Percentiles rank a stretch among this genome's conserved stretches.
Evolutionary conservation across 192 early-diverging fungal genomes (phyloP).

Genomic region (Entomortierella lignicola): DNA sequence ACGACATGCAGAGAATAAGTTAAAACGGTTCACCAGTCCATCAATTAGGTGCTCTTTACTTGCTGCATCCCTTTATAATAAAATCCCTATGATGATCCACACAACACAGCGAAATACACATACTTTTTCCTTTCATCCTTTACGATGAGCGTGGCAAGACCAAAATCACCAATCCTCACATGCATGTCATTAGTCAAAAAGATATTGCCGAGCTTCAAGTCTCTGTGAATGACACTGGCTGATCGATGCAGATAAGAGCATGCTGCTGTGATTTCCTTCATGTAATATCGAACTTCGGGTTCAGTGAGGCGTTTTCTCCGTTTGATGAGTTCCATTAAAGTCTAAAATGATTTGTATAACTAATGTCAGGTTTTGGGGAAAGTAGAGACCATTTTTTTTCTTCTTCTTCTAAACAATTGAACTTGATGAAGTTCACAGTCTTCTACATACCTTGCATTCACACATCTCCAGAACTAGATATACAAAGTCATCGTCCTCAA

Average conservation of each 20-base stretch:
- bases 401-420: too few species aligned
- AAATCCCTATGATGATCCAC: too few species aligned
- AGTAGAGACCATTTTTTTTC: too few species aligned
- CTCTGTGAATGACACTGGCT: slow-evolving; percentile 86
- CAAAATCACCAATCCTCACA: slow-evolving; percentile 96
- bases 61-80: too few species aligned
- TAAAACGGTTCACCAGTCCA: too few species aligned
- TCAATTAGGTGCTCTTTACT: too few species aligned
- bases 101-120: neutral
- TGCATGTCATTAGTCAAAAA: slow-evolving; percentile 85
- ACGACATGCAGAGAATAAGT: too few species aligned
- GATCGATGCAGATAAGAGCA: slow-evolving; percentile 85
- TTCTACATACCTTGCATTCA: slow-evolving; percentile 73
- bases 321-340: slow-evolving; percentile 86
- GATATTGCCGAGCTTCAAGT: slow-evolving; percentile 96
- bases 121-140: slow-evolving; percentile 92
- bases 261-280: slow-evolving; percentile 83
- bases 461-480: slow-evolving; percentile 96
- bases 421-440: too few species aligned
- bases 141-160: slow-evolving; percentile 86
- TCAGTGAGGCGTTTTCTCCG: slow-evolving; percentile 84
- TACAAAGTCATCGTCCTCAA: slow-evolving; percentile 89
- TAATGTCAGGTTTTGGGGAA: too few species aligned
- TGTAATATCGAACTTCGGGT: slow-evolving; percentile 89
- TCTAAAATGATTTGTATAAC: slow-evolving; percentile 57